A percentile compares a stretch with the other conserved stretches of the same genome.
phyloP scores from a whole-genome alignment of 768 basidiomycete species.

The Lanmaoa pseudosensibilis region DNA sequence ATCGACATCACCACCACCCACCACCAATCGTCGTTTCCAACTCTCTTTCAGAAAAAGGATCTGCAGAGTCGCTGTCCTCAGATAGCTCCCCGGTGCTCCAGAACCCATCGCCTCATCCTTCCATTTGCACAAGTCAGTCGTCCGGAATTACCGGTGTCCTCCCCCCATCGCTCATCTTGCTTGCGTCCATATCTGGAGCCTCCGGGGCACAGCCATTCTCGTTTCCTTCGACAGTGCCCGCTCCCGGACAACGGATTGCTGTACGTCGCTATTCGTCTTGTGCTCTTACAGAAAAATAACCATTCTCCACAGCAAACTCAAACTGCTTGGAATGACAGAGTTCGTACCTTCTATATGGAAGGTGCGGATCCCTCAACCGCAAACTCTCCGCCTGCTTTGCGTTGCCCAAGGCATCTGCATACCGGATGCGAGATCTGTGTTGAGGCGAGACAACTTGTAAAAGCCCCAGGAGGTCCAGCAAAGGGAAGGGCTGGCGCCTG shows the following conservation, averaged over 20 bases:
- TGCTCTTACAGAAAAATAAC: not conserved
- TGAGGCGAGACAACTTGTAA: slow-evolving; percentile 48
- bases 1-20: slow-evolving; percentile 35
- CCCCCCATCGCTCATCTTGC: slow-evolving; percentile 28
- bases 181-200: slow-evolving; percentile 32
- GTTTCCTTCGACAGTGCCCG: slow-evolving; percentile 6
- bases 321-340: slow-evolving; percentile 41
- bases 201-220: slow-evolving; percentile 5
- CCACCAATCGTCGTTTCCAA: slow-evolving; percentile 35
- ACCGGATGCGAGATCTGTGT: slow-evolving; percentile 76
- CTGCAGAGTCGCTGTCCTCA: slow-evolving; percentile 24
- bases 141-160: slow-evolving; percentile 24
- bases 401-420: slow-evolving; percentile 73
- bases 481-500: slow-evolving; percentile 25
- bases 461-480: slow-evolving; percentile 25
- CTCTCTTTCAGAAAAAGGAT: slow-evolving; percentile 27
- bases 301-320: slow-evolving; percentile 9
- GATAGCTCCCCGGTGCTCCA: slow-evolving; percentile 23
- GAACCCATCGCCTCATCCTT: slow-evolving; percentile 27
- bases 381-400: slow-evolving; percentile 60
- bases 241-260: slow-evolving; percentile 4
- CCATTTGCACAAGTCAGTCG: slow-evolving; percentile 18
- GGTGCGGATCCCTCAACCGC: slow-evolving; percentile 63
- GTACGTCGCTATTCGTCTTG: slow-evolving; percentile 11
- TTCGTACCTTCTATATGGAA: slow-evolving; percentile 51